Evolutionary conservation across 352 stramenopile species (phyloP).

Genomic region (Phytophthora tubulina): DNA sequence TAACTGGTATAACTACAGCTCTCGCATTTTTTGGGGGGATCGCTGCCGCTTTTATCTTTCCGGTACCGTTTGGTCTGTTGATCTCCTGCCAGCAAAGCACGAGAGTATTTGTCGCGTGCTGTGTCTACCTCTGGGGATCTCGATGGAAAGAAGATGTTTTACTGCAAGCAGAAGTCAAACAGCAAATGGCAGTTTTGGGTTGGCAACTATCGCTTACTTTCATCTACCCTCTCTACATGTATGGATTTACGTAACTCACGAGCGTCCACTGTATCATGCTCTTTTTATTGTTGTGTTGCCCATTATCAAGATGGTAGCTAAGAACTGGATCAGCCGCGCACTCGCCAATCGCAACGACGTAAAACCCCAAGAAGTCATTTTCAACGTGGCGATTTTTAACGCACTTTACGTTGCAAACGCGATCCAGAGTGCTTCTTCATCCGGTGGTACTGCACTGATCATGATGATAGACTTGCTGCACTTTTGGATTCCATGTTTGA

Average conservation of each 20-base stretch:
- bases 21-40: conserved; percentile 16
- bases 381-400: conserved; percentile 53
- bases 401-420: conserved; percentile 40
- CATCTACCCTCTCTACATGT: conserved; percentile 45
- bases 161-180: conserved; percentile 22
- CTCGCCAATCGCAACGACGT: conserved; percentile 33
- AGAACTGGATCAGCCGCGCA: conserved; percentile 38
- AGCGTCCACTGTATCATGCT: conserved; percentile 12
- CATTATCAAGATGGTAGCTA: conserved; percentile 32
- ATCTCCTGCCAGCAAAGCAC: conserved; percentile 13
- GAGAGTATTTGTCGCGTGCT: conserved; percentile 5
- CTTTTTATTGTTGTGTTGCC: conserved; percentile 22
- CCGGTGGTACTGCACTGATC: conserved; percentile 16
- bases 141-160: conserved; percentile 19
- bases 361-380: conserved; percentile 45
- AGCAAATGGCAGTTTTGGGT: conserved; percentile 22
- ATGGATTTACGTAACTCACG: conserved; percentile 26
- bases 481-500: conserved; percentile 16
- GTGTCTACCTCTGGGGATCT: conserved; percentile 24
- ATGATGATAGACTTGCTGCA: conserved; percentile 20
- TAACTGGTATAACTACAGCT: conserved; percentile 1
- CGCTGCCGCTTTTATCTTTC: conserved; percentile 17
- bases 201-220: conserved; percentile 31
- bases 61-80: conserved; percentile 24
- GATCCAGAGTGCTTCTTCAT: conserved; percentile 21